Evolutionary conservation across 2,329 filamentous ascomycete species (phyloP).

Genomic region (Ophiostoma himal-ulmi): DNA sequence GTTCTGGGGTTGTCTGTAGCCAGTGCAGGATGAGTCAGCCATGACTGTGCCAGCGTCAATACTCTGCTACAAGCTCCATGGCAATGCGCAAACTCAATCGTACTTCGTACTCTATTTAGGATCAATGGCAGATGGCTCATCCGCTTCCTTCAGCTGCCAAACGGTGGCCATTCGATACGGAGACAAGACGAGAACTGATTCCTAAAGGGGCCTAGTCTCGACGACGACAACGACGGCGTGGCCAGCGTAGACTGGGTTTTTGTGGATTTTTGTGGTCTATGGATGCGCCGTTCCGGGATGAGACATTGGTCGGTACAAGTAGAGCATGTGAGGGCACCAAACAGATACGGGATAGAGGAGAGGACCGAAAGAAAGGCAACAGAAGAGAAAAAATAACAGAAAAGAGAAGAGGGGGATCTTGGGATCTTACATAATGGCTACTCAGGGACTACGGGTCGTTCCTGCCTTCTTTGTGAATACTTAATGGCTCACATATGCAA

Average conservation of each 20-base stretch:
- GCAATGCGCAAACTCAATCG: background rate
- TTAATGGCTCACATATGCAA: background rate
- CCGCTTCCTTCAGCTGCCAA: background rate
- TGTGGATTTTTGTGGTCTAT: conserved; percentile 19
- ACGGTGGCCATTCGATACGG: background rate
- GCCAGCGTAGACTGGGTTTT: conserved; percentile 20
- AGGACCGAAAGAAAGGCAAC: background rate
- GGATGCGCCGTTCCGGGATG: conserved; percentile 18
- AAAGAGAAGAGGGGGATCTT: background rate
- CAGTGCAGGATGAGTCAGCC: background rate
- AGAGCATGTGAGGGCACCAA: background rate
- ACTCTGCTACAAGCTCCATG: too few relatives aligned
- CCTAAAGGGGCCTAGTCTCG: conserved; percentile 6
- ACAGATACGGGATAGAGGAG: background rate
- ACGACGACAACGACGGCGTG: conserved; percentile 19
- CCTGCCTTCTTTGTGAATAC: conserved; percentile 12
- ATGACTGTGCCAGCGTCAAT: background rate
- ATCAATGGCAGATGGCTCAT: background rate
- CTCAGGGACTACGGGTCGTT: conserved; percentile 4
- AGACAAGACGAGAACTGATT: conserved; percentile 17
- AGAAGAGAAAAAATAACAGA: background rate
- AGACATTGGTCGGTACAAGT: conserved; percentile 11
- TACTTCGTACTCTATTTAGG: too few relatives aligned
- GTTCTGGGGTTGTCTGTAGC: background rate
- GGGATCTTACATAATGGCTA: background rate